phyloP scores from a whole-genome alignment of 2,329 filamentous ascomycete species.

The Orbilia brochopaga region DNA sequence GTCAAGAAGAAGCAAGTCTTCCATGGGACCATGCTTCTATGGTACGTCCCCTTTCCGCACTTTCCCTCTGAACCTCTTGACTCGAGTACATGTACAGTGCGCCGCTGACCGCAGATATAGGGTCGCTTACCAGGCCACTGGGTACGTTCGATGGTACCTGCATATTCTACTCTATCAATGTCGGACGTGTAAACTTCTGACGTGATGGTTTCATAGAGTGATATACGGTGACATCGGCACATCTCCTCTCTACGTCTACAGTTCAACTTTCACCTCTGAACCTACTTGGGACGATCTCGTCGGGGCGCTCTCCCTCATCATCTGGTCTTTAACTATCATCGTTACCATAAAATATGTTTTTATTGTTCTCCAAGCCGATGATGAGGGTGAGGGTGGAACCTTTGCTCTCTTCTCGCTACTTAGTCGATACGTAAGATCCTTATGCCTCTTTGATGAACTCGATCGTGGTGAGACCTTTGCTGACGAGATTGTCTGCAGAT shows the following conservation, averaged over 20 bases:
- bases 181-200: too few relatives aligned
- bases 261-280: slow-evolving; percentile 68
- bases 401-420: slow-evolving; percentile 72
- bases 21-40: slow-evolving; percentile 46
- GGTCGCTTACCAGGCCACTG: slow-evolving; percentile 49
- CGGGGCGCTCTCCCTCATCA: slow-evolving; percentile 70
- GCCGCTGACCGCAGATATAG: slow-evolving; percentile 14
- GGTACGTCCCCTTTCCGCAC: slow-evolving; percentile 12
- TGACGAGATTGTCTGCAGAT: slow-evolving; percentile 57
- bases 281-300: slow-evolving; percentile 67
- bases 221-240: slow-evolving; percentile 74
- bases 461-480: too few relatives aligned
- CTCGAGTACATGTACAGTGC: neutral
- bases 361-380: slow-evolving; percentile 70
- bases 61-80: neutral
- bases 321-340: slow-evolving; percentile 73
- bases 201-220: too few relatives aligned
- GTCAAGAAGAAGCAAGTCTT: slow-evolving; percentile 47
- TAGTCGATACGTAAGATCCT: slow-evolving; percentile 63
- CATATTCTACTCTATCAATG: neutral
- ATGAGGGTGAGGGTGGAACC: slow-evolving; percentile 74
- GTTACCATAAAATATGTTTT: slow-evolving; percentile 73
- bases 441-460: too few relatives aligned
- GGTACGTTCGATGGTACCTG: slow-evolving; percentile 13
- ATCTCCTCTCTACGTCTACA: slow-evolving; percentile 73